phyloP scores from a whole-genome alignment of 352 stramenopile species.

The Phytophthora fragariae region DNA sequence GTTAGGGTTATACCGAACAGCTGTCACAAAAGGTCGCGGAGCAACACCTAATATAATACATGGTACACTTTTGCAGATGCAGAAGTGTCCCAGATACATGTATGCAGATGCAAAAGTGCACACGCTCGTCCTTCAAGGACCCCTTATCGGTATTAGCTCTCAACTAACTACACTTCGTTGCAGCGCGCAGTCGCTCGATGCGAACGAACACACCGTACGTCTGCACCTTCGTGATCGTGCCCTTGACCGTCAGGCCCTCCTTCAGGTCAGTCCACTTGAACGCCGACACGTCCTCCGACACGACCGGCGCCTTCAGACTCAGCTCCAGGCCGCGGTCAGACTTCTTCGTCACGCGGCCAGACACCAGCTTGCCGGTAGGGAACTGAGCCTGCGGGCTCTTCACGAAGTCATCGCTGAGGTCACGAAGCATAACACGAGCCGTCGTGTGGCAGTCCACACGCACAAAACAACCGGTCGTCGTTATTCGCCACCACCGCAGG shows the following conservation, averaged over 20 bases:
- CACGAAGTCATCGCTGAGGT: slow-evolving; percentile 96
- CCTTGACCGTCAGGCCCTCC: slow-evolving; percentile 93
- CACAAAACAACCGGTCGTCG: slow-evolving; percentile 94
- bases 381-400: slow-evolving; percentile 92
- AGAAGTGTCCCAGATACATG: too few species aligned
- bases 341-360: slow-evolving; percentile 93
- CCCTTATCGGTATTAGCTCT: too few species aligned
- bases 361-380: slow-evolving; percentile 93
- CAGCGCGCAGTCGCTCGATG: slow-evolving; percentile 64
- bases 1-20: too few species aligned
- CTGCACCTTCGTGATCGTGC: slow-evolving; percentile 95
- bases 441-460: slow-evolving; percentile 89
- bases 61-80: too few species aligned
- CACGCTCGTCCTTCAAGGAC: too few species aligned
- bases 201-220: slow-evolving; percentile 96
- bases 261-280: slow-evolving; percentile 92
- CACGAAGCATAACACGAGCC: slow-evolving; percentile 93
- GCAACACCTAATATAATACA: too few species aligned
- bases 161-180: too few species aligned
- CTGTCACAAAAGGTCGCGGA: too few species aligned
- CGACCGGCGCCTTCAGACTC: slow-evolving; percentile 93
- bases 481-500: slow-evolving; percentile 93
- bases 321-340: slow-evolving; percentile 90
- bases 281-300: slow-evolving; percentile 89
- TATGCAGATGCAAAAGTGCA: too few species aligned